These are phyloP conservation scores for Licmophora abbreviata DNA, from an alignment of 108 stramenopile genomes.

Conservation along the genomic window DNA sequence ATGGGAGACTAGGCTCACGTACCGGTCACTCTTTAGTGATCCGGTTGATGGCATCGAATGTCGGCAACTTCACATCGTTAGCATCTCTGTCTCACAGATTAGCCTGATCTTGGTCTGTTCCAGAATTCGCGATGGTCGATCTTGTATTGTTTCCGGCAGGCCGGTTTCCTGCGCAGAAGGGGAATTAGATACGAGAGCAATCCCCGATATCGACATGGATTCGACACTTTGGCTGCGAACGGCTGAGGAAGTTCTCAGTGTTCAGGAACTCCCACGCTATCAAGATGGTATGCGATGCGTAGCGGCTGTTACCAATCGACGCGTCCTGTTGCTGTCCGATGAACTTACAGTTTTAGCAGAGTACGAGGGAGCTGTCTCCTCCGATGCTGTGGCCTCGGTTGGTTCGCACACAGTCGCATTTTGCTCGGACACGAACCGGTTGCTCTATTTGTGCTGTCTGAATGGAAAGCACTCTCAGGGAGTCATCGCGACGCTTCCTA, in stretches of 20 bases:
- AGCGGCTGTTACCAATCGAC: conserved; percentile 52
- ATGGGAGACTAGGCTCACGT: conserved; percentile 21
- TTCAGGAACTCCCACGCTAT: conserved; percentile 51
- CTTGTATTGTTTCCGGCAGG: conserved; percentile 44
- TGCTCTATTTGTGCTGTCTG: conserved; percentile 67
- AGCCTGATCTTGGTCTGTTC: conserved; percentile 35
- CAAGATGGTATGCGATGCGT: conserved; percentile 29
- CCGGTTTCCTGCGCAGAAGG: conserved; percentile 20
- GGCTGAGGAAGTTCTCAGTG: conserved; percentile 43
- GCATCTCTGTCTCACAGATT: conserved; percentile 23
- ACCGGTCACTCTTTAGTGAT: conserved; percentile 39
- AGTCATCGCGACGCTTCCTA: conserved; percentile 48
- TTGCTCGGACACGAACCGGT: conserved; percentile 23
- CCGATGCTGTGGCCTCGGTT: conserved; percentile 43
- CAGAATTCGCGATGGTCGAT: conserved; percentile 18
- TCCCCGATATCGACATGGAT: too few species aligned
- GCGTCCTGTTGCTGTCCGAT: conserved; percentile 60
- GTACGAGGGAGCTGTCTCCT: conserved; percentile 19
- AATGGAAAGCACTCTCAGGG: conserved; percentile 31
- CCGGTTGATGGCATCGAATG: conserved; percentile 28
- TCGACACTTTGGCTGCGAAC: conserved; percentile 42
- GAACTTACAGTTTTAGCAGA: conserved; percentile 41
- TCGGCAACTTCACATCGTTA: conserved; percentile 46
- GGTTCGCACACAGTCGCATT: conserved; percentile 80
- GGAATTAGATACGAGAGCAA: conserved; percentile 11